phyloP scores from a whole-genome alignment of 1,284 basidiomycete genomes.

The Prillingera fragicola region DNA sequence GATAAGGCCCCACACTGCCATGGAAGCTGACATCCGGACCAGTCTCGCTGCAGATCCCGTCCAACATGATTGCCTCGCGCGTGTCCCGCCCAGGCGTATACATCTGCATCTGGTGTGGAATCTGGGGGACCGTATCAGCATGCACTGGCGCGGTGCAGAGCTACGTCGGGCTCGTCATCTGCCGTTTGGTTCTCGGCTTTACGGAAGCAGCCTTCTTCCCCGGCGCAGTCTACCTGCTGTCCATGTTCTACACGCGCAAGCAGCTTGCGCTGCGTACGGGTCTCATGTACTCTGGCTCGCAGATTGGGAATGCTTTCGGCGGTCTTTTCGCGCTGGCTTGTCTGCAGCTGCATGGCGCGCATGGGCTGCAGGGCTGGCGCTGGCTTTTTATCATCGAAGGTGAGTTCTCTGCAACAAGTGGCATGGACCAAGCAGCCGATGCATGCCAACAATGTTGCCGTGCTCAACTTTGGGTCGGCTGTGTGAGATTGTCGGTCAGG shows the following conservation, averaged over 20 bases:
- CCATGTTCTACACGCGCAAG: constrained; percentile 28
- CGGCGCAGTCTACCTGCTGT: constrained; percentile 40
- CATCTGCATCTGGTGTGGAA: constrained; percentile 15
- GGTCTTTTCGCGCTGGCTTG: constrained; percentile 6
- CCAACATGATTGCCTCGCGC: constrained; percentile 16
- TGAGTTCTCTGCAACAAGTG: neutral
- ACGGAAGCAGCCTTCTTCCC: constrained; percentile 32
- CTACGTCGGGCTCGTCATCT: constrained; percentile 29
- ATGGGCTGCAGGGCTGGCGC: constrained; percentile 3
- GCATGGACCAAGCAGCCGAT: too few relatives aligned
- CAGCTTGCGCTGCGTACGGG: constrained; percentile 8
- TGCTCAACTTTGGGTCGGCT: too few relatives aligned
- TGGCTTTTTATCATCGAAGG: constrained; percentile 12
- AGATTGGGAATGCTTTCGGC: constrained; percentile 10
- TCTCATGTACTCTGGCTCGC: constrained; percentile 6
- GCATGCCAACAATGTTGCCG: too few relatives aligned
- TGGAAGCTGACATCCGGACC: neutral
- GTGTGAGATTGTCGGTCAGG: too few relatives aligned
- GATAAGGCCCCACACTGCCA: too few relatives aligned
- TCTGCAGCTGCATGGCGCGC: neutral
- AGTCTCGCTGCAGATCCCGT: constrained; percentile 33
- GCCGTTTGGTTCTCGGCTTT: constrained; percentile 42
- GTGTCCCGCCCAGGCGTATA: neutral
- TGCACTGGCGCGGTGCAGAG: constrained; percentile 26
- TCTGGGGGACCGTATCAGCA: constrained; percentile 37